phyloP scores from a whole-genome alignment of 1,284 basidiomycete genomes.

The Fomitopsis betulina region DNA sequence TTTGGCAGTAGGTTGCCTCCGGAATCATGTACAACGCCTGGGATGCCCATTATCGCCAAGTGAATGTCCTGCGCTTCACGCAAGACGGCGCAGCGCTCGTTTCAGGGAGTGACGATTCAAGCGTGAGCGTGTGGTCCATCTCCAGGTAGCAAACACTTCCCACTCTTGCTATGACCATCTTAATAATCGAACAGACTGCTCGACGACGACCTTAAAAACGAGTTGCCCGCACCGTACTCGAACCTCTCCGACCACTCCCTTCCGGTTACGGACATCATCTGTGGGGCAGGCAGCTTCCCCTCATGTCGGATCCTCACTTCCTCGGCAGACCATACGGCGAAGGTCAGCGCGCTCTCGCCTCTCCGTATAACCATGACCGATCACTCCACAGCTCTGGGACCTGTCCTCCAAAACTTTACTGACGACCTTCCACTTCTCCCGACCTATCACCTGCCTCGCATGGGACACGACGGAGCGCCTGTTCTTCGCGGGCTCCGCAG shows the following conservation, averaged over 20 bases:
- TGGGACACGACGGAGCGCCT: constrained; percentile 85
- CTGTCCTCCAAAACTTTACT: constrained; percentile 70
- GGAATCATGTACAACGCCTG: constrained; percentile 87
- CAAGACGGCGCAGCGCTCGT: constrained; percentile 77
- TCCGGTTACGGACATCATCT: constrained; percentile 77
- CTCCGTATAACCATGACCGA: constrained; percentile 9
- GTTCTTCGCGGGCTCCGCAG: constrained; percentile 77
- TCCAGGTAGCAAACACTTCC: constrained; percentile 45
- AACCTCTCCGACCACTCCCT: constrained; percentile 90
- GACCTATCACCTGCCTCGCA: constrained; percentile 61
- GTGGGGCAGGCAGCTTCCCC: constrained; percentile 80
- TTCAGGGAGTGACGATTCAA: constrained; percentile 87
- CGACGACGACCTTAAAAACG: constrained; percentile 65
- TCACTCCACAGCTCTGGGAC: constrained; percentile 68
- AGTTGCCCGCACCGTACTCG: constrained; percentile 73
- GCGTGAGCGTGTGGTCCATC: constrained; percentile 86
- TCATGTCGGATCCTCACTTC: constrained; percentile 76
- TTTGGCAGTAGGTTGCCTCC: constrained; percentile 67
- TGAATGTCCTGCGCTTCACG: constrained; percentile 82
- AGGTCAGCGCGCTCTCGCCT: constrained; percentile 44
- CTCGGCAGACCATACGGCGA: constrained; percentile 89
- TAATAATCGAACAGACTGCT: constrained; percentile 45
- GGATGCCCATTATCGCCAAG: constrained; percentile 92
- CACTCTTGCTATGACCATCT: not conserved
- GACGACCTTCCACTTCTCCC: constrained; percentile 84